phyloP scores from a whole-genome alignment of 2,329 filamentous ascomycete genomes.

The Talaromyces albobiverticillius region DNA sequence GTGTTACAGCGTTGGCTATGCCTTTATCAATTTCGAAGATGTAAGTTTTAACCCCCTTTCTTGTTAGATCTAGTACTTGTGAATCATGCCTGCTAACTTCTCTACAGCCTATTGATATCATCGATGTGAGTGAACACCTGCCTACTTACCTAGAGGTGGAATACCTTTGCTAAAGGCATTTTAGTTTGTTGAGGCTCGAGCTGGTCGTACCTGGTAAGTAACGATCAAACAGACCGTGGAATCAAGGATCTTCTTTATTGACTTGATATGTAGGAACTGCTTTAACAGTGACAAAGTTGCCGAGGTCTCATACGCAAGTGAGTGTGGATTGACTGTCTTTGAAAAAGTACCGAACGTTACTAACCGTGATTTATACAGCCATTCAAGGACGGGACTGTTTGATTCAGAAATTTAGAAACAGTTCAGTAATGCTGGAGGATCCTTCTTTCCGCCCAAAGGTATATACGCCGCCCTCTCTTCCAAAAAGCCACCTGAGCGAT shows the following conservation, averaged over 20 bases:
- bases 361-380: slow-evolving; percentile 50
- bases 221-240: neutral
- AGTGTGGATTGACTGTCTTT: slow-evolving; percentile 43
- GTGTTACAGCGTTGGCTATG: slow-evolving; percentile 80
- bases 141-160: neutral
- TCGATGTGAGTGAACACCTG: slow-evolving; percentile 56
- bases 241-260: slow-evolving; percentile 12
- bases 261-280: slow-evolving; percentile 59
- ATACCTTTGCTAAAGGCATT: slow-evolving; percentile 1
- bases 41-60: slow-evolving; percentile 47
- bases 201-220: slow-evolving; percentile 66
- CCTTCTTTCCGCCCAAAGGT: slow-evolving; percentile 82
- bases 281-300: slow-evolving; percentile 82
- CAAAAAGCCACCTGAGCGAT: too few species aligned
- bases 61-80: neutral
- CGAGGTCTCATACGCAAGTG: slow-evolving; percentile 93
- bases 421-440: slow-evolving; percentile 87
- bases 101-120: slow-evolving; percentile 66
- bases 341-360: slow-evolving; percentile 14
- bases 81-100: slow-evolving; percentile 35
- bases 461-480: slow-evolving; percentile 46
- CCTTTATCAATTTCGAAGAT: slow-evolving; percentile 91
- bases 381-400: slow-evolving; percentile 91
- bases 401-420: slow-evolving; percentile 94
- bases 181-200: slow-evolving; percentile 68